phyloP scores from a whole-genome alignment of 305 asterid genomes.

The Fraxinus baroniana region DNA sequence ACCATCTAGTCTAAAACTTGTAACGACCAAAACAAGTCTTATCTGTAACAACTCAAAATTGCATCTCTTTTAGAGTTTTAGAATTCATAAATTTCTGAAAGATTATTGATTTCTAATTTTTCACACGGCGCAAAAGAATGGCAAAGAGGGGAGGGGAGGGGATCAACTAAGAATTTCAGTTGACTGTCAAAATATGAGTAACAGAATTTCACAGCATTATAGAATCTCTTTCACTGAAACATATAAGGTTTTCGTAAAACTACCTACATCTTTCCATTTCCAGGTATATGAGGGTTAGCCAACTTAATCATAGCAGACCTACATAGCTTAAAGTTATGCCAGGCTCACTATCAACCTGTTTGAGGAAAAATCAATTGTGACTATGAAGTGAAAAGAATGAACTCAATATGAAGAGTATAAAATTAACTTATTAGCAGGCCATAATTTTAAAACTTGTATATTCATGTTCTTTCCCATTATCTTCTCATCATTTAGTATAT shows the following conservation, averaged over 20 bases:
- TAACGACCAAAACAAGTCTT: neutral
- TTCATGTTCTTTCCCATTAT: neutral
- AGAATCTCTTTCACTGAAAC: neutral
- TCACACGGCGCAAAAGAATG: neutral
- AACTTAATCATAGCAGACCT: neutral
- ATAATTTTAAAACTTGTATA: neutral
- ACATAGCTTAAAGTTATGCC: neutral
- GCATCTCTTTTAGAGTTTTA: neutral
- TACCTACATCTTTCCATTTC: neutral
- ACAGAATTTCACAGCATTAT: neutral
- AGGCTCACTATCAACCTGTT: neutral
- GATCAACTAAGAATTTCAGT: neutral
- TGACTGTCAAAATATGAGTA: neutral
- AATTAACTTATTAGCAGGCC: neutral
- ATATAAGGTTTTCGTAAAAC: neutral
- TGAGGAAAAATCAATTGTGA: neutral
- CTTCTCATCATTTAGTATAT: constrained; percentile 2
- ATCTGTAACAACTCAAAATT: neutral
- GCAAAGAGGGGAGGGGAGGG: neutral
- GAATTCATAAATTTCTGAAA: neutral
- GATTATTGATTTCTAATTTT: neutral
- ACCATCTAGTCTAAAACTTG: neutral
- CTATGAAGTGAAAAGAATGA: neutral
- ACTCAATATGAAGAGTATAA: neutral
- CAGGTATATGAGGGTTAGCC: neutral